These are phyloP conservation scores for Amanita brunnescens DNA, from an alignment of 768 basidiomycete species.

Conservation along the genomic window DNA sequence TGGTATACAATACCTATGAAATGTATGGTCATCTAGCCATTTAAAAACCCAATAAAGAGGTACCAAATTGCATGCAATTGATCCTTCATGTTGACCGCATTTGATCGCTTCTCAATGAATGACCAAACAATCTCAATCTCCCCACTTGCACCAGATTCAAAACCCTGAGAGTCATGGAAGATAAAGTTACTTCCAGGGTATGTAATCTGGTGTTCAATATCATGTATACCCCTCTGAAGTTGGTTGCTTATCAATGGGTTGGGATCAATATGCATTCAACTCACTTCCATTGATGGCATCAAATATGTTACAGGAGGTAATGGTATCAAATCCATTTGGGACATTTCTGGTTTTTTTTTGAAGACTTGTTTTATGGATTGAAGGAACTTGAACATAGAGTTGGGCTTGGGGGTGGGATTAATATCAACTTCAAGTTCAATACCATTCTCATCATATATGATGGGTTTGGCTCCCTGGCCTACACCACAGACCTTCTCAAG, in stretches of 20 bases:
- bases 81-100: conserved; percentile 11
- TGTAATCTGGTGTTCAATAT: conserved; percentile 21
- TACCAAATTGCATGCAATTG: conserved; percentile 33
- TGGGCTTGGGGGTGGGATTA: background rate
- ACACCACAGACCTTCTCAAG: no score
- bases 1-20: background rate
- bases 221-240: conserved; percentile 27
- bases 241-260: conserved; percentile 1
- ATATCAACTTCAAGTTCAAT: background rate
- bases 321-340: no score
- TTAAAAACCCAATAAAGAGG: background rate
- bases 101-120: conserved; percentile 22
- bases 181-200: conserved; percentile 26
- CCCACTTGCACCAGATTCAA: conserved; percentile 24
- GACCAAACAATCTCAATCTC: conserved; percentile 20
- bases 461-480: background rate
- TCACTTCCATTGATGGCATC: conserved; percentile 10
- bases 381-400: no score
- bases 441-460: background rate
- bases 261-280: background rate
- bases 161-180: conserved; percentile 34
- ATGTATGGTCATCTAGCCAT: background rate
- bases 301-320: background rate
- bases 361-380: no score
- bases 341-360: no score